A percentile compares a stretch with the other conserved stretches of the same genome.
These are phyloP conservation scores for Aquilaria yunnanensis DNA, from an alignment of 345 rosid genomes.

Conservation along the genomic window DNA sequence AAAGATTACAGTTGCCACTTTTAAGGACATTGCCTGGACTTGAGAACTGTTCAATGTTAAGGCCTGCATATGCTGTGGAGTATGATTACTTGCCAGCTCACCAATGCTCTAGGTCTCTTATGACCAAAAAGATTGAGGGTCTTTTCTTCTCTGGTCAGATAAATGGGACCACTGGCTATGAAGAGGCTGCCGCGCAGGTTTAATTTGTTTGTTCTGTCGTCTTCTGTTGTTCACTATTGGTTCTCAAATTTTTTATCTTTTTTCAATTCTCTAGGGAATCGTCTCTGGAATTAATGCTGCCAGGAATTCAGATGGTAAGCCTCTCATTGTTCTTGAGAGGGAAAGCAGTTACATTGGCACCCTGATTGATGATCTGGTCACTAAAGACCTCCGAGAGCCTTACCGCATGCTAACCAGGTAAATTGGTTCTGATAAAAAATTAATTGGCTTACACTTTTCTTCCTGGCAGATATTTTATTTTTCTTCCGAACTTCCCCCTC, in stretches of 20 bases:
- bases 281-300: slow-evolving; percentile 95
- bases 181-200: slow-evolving; percentile 99
- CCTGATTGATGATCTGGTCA: slow-evolving; percentile 86
- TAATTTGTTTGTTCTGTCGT: slow-evolving; percentile 5
- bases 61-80: slow-evolving; percentile 99
- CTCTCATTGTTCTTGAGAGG: slow-evolving; percentile 87
- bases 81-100: slow-evolving; percentile 95
- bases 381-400: slow-evolving; percentile 97
- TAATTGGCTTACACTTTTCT: background rate
- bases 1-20: slow-evolving; percentile 91
- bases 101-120: slow-evolving; percentile 89
- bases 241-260: background rate
- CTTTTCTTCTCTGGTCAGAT: slow-evolving; percentile 99
- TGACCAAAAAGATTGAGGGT: slow-evolving; percentile 90
- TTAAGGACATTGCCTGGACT: slow-evolving; percentile 95
- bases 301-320: slow-evolving; percentile 73
- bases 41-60: slow-evolving; percentile 91
- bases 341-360: slow-evolving; percentile 97
- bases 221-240: slow-evolving; percentile 14
- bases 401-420: slow-evolving; percentile 97
- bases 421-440: background rate
- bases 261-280: slow-evolving; percentile 48
- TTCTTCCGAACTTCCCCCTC: background rate
- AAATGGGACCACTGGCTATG: slow-evolving; percentile 98
- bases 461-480: background rate